Conservation (phyloP, 345 rosid genomes). For the Acer saccharum region DNA sequence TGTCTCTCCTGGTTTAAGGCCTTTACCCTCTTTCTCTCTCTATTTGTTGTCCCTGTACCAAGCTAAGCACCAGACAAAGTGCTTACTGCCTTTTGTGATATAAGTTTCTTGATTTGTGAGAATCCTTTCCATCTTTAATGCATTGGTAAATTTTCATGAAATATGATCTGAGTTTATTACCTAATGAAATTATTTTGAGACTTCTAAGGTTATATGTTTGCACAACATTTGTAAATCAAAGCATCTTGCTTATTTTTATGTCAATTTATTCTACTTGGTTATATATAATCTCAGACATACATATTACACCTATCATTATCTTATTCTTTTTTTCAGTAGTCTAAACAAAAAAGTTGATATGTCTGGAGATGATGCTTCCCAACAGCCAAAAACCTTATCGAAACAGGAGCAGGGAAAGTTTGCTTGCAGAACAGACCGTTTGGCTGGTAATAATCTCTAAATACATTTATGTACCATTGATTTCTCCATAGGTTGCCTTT, state of each 20-base stretch:
- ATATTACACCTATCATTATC: conserved; percentile 23
- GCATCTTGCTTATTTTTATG: not conserved
- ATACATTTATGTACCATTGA: conserved; percentile 6
- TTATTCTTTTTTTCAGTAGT: conserved; percentile 30
- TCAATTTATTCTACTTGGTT: not conserved
- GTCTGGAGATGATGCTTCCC: conserved; percentile 24
- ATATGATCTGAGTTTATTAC: not conserved
- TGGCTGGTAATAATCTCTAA: conserved; percentile 41
- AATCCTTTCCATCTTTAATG: not conserved
- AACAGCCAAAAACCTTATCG: conserved; percentile 26
- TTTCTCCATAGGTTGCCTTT: conserved; percentile 6
- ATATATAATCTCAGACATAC: conserved; percentile 1
- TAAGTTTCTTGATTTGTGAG: not conserved
- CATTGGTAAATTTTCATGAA: not conserved
- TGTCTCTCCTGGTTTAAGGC: not conserved
- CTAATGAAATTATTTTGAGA: not conserved
- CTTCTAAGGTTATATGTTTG: not conserved
- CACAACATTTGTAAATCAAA: not conserved
- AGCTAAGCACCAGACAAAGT: not conserved
- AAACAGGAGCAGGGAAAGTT: conserved; percentile 34
- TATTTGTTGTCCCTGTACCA: not conserved
- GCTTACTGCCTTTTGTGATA: not conserved
- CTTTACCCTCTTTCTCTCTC: not conserved
- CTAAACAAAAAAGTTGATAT: conserved; percentile 23
- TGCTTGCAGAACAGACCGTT: conserved; percentile 22